Base-by-base conservation (phyloP, 2,329 filamentous ascomycete species). In the Epichloe hybrida region DNA sequence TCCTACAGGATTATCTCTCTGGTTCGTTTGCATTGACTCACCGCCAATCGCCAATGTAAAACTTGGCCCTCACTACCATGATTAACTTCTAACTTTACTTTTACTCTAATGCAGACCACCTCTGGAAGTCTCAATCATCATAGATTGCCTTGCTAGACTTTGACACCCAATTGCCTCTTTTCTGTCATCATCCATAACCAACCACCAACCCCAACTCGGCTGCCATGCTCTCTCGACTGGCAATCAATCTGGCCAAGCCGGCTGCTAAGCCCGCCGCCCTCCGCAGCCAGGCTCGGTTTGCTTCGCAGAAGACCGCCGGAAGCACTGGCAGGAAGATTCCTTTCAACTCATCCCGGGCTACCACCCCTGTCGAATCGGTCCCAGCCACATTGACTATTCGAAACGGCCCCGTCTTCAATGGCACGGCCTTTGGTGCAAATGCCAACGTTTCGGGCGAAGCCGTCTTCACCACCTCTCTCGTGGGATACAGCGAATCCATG, bases 361-460 rank as follows among this genome's bases (percentile, higher is more conserved):
- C 76, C 46, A 65, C 83, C 56, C 80, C 83, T 53, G 81, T 81
- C 55, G 79, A 81, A 39, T 63, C 62, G 48, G 50, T 67, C 40
- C 65, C 66, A 61, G 93, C 93, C 56, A 97, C 93, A 53, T 87
- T 98, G 64, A 97, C 91, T 56, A 95, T 98, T 69, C 86, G 86
- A 72, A 88, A 95, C 73, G 93, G 93, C 55, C 93, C 93, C 43
- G 84, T 97, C 64, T 97, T 95, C 75, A 87, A 88, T 62, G 93
- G 93, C 66, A 95, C 87, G 66, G 95, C 91, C 53, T 98, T 97
- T 62, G 93, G 93, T 62, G 93, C 93, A 64, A 93, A 94, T 69
- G 81, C 86, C 68, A 98, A 96, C 77, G 87, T 97, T 66, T 95
- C 90, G 56, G 93, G 93, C 60, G 93, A 98, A 75, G 93, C 93